Evolutionary conservation across 2,329 filamentous ascomycete species (phyloP).

Genomic region (Microdochium bolleyi): DNA sequence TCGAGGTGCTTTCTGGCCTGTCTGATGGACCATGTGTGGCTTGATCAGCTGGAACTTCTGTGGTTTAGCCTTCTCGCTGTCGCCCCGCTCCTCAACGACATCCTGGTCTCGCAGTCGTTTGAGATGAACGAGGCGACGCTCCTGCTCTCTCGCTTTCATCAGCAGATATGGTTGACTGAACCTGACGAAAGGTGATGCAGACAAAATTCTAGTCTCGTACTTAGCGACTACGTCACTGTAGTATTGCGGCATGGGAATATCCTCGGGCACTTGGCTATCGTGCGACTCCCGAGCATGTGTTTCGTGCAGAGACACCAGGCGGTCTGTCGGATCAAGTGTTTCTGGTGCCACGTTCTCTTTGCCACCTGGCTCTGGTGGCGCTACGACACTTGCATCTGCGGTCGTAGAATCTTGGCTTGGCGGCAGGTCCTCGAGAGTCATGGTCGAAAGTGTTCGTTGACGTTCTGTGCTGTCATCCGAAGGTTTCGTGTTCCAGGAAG

Average conservation of each 20-base stretch:
- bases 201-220: conserved; percentile 86
- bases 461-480: conserved; percentile 7
- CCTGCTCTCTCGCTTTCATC: conserved; percentile 86
- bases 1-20: conserved; percentile 69
- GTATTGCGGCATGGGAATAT: conserved; percentile 79
- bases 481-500: conserved; percentile 19
- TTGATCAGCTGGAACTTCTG: conserved; percentile 85
- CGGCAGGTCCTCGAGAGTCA: conserved; percentile 10
- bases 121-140: conserved; percentile 73
- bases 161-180: conserved; percentile 91
- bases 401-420: conserved; percentile 13
- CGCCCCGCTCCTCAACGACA: conserved; percentile 44
- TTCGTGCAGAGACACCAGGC: conserved; percentile 31
- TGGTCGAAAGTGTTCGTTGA: conserved; percentile 11
- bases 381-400: conserved; percentile 1
- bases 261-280: conserved; percentile 60
- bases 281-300: conserved; percentile 33
- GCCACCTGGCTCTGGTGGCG: background rate
- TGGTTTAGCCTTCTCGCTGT: conserved; percentile 53
- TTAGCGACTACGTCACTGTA: conserved; percentile 94
- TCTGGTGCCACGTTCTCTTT: background rate
- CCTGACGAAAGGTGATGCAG: conserved; percentile 91
- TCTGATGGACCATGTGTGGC: conserved; percentile 88
- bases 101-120: conserved; percentile 76
- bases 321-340: conserved; percentile 11